Evolutionary conservation across 495 filamentous ascomycete species (phyloP), one percentile per base, ranked within the genome.

Genomic region (Hypoxylon lenormandii): DNA sequence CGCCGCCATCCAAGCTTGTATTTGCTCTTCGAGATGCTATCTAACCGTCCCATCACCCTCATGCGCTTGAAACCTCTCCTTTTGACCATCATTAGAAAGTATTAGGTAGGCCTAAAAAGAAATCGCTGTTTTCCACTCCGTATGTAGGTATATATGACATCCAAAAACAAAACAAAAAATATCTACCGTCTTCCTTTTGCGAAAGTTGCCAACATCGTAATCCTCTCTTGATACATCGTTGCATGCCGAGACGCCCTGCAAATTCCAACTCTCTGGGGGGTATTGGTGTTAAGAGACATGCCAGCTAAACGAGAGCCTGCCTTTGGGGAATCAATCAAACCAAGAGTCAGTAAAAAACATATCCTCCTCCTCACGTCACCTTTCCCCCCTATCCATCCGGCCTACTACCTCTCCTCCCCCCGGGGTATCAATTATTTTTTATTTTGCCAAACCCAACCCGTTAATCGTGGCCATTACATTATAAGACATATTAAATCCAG

Each of bases 391-490:
- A 16, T 10, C 51, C 38, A 47, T 65, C 60, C 60, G 49, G 55
- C 38, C 42, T 56, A 45, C 47, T 58, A 61, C 55, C 61, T 46
- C 58, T 58, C 60, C 61, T 38, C 52, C 48, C 52, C 50, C 77
- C 73, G 72, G 79, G 76, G 58, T 83, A 78, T 72, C 77, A 76
- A 33, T 4, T 33, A 33, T 33, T 33, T 43, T 73, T 72, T 75
- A 46, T 77, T 74, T 65, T 80, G 65, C 45, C 47, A 54, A 64
- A 66, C 64, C 66, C 57, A 64, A 57, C 57, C 67, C 67, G 60
- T 64, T 71, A 64, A 57, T 16, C 56, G 60, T 57, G 60, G 64
- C 69, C 71, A 76, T 76, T 74, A 76, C 71, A 76, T 76, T 74
- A 72, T 18, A 70, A 71, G 51, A 30, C 16, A 58, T 38, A 38